Conservation (phyloP, 129 eudicot species). For the Flaveria sonorensis region DNA sequence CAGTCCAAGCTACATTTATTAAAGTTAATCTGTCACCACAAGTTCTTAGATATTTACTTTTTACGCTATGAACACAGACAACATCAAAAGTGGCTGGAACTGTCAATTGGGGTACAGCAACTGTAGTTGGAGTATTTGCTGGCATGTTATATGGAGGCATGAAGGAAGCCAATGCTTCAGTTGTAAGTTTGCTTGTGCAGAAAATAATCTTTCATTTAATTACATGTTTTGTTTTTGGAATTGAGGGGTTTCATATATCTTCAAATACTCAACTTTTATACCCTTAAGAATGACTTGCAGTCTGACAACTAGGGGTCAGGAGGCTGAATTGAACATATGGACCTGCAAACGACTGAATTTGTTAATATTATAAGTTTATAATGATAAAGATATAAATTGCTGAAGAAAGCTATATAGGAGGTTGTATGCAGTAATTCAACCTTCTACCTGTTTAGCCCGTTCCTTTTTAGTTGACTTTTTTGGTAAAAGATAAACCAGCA, state of each 20-base stretch:
- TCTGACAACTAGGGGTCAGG: not conserved
- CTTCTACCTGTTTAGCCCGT: not conserved
- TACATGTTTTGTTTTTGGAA: not conserved
- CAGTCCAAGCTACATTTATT: not conserved
- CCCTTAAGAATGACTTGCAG: not conserved
- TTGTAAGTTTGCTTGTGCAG: constrained; percentile 53
- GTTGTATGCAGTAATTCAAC: not conserved
- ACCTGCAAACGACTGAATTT: not conserved
- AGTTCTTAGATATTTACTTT: not conserved
- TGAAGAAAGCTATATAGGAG: not conserved
- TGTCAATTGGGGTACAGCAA: constrained; percentile 94
- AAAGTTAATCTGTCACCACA: not conserved
- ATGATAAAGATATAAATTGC: not conserved
- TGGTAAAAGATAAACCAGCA: not conserved
- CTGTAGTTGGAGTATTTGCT: constrained; percentile 84
- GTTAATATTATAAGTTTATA: not conserved
- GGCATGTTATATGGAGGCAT: constrained; percentile 98
- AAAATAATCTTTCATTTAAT: not conserved
- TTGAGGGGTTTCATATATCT: not conserved
- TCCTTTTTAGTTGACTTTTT: not conserved
- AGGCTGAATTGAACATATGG: not conserved
- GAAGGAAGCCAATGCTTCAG: constrained; percentile 96
- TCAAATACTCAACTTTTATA: not conserved
- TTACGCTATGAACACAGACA: constrained; percentile 37
- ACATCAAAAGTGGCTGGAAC: constrained; percentile 64